A percentile compares a stretch with the other conserved stretches of the same genome.
Conservation (phyloP, 2,329 filamentous ascomycete genomes). For the Amesomyces nigricolor region DNA sequence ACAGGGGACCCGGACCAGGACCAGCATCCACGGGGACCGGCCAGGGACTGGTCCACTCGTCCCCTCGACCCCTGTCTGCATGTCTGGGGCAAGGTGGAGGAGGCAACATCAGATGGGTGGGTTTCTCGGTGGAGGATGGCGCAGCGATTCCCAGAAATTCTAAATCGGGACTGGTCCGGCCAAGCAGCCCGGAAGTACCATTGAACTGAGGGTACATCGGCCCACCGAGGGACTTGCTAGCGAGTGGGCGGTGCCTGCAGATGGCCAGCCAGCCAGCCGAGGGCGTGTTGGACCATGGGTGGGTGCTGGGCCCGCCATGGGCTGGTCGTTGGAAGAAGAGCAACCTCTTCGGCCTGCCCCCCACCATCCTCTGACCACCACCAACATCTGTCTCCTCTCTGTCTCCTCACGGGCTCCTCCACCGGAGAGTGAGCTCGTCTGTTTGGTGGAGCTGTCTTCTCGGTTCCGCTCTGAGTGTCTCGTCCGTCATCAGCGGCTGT, state of each 20-base stretch:
- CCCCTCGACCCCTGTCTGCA: constrained; percentile 31
- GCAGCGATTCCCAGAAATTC: constrained; percentile 34
- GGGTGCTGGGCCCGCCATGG: not conserved
- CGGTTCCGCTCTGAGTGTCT: not conserved
- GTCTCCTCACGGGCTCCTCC: not conserved
- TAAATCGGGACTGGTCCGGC: constrained; percentile 33
- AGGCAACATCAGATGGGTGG: constrained; percentile 39
- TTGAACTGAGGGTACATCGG: constrained; percentile 23
- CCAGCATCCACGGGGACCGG: constrained; percentile 13
- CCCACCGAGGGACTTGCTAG: constrained; percentile 3
- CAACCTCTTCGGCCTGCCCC: not conserved
- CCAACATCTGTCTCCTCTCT: not conserved
- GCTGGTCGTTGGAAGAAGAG: not conserved
- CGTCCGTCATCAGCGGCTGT: not conserved
- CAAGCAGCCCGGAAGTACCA: constrained; percentile 26
- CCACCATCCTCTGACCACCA: not conserved
- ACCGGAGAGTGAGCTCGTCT: not conserved
- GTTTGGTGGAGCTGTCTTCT: not conserved
- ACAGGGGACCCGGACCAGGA: constrained; percentile 32
- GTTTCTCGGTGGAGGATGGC: constrained; percentile 30
- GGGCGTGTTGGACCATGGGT: not conserved
- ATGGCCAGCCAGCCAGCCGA: constrained; percentile 1
- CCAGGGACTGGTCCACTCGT: constrained; percentile 16
- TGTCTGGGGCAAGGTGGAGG: constrained; percentile 39
- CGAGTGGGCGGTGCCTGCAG: constrained; percentile 11